A percentile compares a stretch with the other conserved stretches of the same genome.
These are phyloP conservation scores for Podaxis sp. DNA, from an alignment of 768 basidiomycete genomes.

Conservation along the genomic window DNA sequence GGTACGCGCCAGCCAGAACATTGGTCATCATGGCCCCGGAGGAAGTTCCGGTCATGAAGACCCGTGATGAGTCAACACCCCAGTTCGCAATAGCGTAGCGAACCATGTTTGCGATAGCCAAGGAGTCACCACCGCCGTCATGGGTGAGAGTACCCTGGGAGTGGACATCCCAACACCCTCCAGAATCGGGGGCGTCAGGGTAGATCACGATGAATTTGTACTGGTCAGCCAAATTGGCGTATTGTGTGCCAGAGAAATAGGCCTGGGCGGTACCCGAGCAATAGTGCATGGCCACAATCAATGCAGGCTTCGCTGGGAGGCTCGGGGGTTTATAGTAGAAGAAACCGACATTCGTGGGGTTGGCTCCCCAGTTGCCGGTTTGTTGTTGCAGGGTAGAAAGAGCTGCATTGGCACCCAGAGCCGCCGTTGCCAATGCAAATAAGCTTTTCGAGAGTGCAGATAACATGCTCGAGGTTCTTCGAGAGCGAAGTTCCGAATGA, in stretches of 20 bases:
- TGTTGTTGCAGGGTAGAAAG: constrained; percentile 34
- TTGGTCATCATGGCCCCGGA: constrained; percentile 65
- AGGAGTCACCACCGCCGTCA: constrained; percentile 55
- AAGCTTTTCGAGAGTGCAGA: constrained; percentile 21
- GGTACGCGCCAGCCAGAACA: constrained; percentile 53
- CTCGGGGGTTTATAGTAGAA: constrained; percentile 43
- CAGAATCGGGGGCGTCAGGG: constrained; percentile 40
- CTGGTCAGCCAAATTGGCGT: constrained; percentile 49
- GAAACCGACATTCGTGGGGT: constrained; percentile 53
- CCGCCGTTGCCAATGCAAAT: constrained; percentile 18
- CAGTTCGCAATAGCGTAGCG: constrained; percentile 49
- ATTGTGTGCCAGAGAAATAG: constrained; percentile 49
- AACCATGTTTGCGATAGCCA: constrained; percentile 47
- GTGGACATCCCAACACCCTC: constrained; percentile 56
- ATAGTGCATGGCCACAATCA: constrained; percentile 55
- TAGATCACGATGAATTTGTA: constrained; percentile 52
- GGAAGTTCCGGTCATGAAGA: constrained; percentile 51
- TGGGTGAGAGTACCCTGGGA: constrained; percentile 52
- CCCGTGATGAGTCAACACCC: constrained; percentile 43
- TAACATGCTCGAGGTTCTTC: constrained; percentile 17
- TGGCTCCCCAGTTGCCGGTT: constrained; percentile 47
- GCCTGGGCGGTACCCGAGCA: constrained; percentile 52
- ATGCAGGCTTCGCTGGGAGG: constrained; percentile 37
- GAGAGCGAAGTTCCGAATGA: background rate
- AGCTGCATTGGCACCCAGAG: constrained; percentile 26